Percentiles rank a stretch among this genome's conserved stretches.
phyloP scores from a whole-genome alignment of 148 eudicot species.

The Tetragonia tetragonoides region DNA sequence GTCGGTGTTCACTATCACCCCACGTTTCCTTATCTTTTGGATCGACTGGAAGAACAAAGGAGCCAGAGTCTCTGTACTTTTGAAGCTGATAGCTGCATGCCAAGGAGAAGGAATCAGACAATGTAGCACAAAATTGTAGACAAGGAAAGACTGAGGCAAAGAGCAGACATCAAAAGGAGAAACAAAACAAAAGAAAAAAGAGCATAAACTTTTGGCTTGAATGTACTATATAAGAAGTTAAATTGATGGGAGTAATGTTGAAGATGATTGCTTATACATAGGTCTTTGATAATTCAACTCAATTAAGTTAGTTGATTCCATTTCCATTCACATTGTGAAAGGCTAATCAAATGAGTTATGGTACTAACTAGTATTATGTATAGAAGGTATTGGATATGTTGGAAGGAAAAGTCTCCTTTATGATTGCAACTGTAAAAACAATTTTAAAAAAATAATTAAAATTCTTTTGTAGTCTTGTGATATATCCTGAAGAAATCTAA shows the following conservation, averaged over 20 bases:
- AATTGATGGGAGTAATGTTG: not conserved
- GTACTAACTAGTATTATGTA: no score
- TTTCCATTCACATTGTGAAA: no score
- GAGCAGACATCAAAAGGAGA: no score
- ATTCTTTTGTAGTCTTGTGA: not conserved
- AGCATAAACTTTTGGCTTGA: not conserved
- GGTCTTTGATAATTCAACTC: not conserved
- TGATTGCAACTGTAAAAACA: no score
- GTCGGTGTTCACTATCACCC: conserved; percentile 98
- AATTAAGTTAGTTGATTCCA: no score
- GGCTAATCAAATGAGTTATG: no score
- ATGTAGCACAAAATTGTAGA: not conserved
- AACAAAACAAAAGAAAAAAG: no score
- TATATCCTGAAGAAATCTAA: not conserved
- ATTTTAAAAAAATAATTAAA: no score
- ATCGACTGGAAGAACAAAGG: conserved; percentile 87
- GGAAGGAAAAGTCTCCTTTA: no score
- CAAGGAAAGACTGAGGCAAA: not conserved
- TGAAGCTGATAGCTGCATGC: conserved; percentile 87
- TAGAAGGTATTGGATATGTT: not conserved
- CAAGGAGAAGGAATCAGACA: not conserved
- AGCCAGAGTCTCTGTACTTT: conserved; percentile 85
- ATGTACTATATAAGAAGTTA: not conserved
- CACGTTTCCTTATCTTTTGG: conserved; percentile 94
- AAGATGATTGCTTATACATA: not conserved